Conservation (phyloP, 768 basidiomycete species). For the Suillus placidus region DNA sequence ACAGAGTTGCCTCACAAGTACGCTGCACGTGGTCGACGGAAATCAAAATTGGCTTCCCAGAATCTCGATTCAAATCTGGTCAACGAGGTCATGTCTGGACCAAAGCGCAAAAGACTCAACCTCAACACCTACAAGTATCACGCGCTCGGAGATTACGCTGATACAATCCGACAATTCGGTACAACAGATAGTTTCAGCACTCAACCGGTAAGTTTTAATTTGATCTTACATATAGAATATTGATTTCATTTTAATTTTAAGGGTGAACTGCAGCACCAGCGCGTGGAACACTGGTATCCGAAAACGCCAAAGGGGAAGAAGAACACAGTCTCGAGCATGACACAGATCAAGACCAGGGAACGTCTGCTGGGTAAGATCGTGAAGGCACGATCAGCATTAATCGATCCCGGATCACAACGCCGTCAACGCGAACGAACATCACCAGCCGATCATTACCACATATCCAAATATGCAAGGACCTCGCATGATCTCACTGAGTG, state of each 20-base stretch:
- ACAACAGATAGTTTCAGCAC: conserved; percentile 41
- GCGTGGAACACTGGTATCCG: conserved; percentile 38
- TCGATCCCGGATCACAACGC: not conserved
- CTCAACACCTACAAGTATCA: not conserved
- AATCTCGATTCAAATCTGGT: not conserved
- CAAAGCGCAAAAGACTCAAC: not conserved
- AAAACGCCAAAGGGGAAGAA: conserved; percentile 36
- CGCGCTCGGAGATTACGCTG: not conserved
- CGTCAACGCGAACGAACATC: conserved; percentile 17
- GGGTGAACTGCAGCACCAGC: conserved; percentile 19
- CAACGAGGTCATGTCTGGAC: not conserved
- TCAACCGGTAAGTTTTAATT: conserved; percentile 22
- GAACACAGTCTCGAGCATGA: conserved; percentile 30
- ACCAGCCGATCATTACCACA: conserved; percentile 33
- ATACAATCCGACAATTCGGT: not conserved
- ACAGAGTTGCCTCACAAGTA: not conserved
- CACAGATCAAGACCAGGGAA: conserved; percentile 20
- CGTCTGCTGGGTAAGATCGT: conserved; percentile 22
- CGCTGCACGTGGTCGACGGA: not conserved
- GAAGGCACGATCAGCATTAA: not conserved
- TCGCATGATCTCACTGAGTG: conserved; percentile 19
- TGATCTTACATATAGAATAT: not conserved
- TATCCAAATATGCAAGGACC: conserved; percentile 17
- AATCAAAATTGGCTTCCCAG: not conserved
- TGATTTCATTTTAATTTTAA: not conserved